Evolutionary conservation across 2,329 filamentous ascomycete genomes (phyloP).

Genomic region (Albifimbria verrucaria): DNA sequence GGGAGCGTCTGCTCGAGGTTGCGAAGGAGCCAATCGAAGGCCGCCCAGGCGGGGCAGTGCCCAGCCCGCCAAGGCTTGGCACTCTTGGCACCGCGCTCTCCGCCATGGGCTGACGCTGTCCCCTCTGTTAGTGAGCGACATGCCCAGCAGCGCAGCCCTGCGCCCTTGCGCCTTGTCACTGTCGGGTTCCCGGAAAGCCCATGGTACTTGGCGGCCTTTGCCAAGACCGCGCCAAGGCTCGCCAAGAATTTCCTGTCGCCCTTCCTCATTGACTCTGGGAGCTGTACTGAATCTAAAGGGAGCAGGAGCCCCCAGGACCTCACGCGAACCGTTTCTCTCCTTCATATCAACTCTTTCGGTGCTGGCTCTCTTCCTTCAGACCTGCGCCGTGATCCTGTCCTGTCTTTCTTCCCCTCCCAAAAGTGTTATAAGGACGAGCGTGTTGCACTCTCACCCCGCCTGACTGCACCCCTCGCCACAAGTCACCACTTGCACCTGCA

Average conservation of each 20-base stretch:
- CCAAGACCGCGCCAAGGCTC: slow-evolving; percentile 20
- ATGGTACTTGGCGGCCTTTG: slow-evolving; percentile 16
- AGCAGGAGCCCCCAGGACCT: slow-evolving; percentile 25
- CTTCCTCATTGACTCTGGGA: slow-evolving; percentile 30
- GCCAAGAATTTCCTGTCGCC: slow-evolving; percentile 34
- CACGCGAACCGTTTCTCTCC: slow-evolving; percentile 5
- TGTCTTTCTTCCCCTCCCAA: too few relatives aligned
- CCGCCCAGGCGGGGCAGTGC: slow-evolving; percentile 28
- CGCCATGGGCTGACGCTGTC: slow-evolving; percentile 19
- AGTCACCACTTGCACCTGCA: not conserved
- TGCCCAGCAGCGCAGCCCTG: accelerated
- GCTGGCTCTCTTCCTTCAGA: not conserved
- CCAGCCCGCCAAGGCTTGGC: slow-evolving; percentile 38
- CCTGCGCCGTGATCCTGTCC: too few relatives aligned
- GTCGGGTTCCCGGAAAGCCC: slow-evolving; percentile 3
- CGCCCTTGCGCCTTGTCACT: too few relatives aligned
- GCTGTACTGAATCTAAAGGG: slow-evolving; percentile 33
- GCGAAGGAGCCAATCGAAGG: slow-evolving; percentile 27
- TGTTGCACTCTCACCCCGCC: too few relatives aligned
- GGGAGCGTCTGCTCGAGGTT: not conserved
- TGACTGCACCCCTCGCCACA: too few relatives aligned
- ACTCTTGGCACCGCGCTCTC: slow-evolving; percentile 29
- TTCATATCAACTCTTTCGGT: not conserved
- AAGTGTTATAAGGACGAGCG: too few relatives aligned
- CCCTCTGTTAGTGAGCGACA: slow-evolving; percentile 11